Conservation (phyloP, 495 filamentous ascomycete genomes). For the Monascus purpureus region DNA sequence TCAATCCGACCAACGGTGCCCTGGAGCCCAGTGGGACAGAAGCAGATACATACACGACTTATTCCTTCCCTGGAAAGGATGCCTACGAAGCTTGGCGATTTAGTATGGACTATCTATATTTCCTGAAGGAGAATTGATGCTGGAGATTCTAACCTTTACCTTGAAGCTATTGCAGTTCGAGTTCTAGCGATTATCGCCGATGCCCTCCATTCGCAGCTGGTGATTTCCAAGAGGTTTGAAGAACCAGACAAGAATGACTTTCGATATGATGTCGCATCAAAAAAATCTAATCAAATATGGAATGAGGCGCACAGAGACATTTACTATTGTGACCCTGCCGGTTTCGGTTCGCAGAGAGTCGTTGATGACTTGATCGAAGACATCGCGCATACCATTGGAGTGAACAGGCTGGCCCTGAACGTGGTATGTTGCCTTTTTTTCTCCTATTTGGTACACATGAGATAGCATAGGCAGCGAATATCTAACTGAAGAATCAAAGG, state of each 20-base stretch:
- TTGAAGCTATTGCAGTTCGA: constrained; percentile 44
- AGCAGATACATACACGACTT: constrained; percentile 11
- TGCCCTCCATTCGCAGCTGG: constrained; percentile 41
- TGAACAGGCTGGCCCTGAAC: constrained; percentile 22
- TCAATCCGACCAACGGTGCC: constrained; percentile 17
- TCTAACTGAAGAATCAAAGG: too few relatives aligned
- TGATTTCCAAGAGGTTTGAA: constrained; percentile 68
- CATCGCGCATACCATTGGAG: constrained; percentile 55
- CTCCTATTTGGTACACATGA: neutral
- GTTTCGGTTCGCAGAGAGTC: constrained; percentile 61
- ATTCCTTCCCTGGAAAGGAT: constrained; percentile 45
- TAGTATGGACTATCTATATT: constrained; percentile 24
- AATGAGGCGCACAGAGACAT: constrained; percentile 83
- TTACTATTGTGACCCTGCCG: constrained; percentile 71
- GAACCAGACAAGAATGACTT: too few relatives aligned
- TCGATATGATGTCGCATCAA: neutral
- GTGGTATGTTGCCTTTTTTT: constrained; percentile 34
- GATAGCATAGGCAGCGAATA: too few relatives aligned
- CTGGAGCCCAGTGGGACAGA: constrained; percentile 12
- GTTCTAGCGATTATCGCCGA: constrained; percentile 60
- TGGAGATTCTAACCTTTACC: neutral
- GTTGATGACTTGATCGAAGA: constrained; percentile 76
- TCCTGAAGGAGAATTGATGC: neutral
- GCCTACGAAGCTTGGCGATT: constrained; percentile 52
- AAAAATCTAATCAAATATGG: too few relatives aligned